These are phyloP conservation scores for Raddia distichophylla DNA, from an alignment of 176 grass and related monocot species.

Conservation along the genomic window DNA sequence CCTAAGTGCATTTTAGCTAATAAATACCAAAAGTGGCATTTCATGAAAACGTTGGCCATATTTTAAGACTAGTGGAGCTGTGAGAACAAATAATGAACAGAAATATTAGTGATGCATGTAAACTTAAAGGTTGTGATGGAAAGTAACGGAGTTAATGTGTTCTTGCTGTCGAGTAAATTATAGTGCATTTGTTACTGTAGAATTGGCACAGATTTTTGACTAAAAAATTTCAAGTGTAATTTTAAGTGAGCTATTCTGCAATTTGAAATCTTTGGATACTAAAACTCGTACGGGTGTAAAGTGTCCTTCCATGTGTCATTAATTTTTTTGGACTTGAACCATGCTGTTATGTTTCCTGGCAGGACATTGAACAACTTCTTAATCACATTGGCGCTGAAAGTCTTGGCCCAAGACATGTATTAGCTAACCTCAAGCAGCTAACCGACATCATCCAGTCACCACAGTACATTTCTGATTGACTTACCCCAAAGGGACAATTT, in stretches of 20 bases:
- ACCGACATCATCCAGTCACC: slow-evolving; percentile 71
- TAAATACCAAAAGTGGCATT: neutral
- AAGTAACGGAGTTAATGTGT: neutral
- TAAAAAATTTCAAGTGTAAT: neutral
- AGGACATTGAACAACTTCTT: slow-evolving; percentile 90
- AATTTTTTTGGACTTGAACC: neutral
- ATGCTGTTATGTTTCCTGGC: neutral
- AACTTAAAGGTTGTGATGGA: neutral
- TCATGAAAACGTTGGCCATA: slow-evolving; percentile 9
- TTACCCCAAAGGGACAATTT: slow-evolving; percentile 27
- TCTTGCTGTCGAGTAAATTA: neutral
- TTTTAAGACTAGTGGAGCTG: neutral
- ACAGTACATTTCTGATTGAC: slow-evolving; percentile 58
- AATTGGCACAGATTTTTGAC: neutral
- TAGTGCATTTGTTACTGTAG: neutral
- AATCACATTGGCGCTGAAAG: slow-evolving; percentile 88
- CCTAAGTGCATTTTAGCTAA: slow-evolving; percentile 3
- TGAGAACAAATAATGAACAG: neutral
- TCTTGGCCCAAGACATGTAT: slow-evolving; percentile 82
- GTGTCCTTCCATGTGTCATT: neutral
- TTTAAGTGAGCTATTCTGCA: neutral
- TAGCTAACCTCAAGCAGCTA: slow-evolving; percentile 94
- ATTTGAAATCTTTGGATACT: neutral
- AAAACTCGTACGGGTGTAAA: neutral
- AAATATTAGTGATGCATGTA: neutral